Conservation (phyloP, 106 monocot species). For the Acorus gramineus region DNA sequence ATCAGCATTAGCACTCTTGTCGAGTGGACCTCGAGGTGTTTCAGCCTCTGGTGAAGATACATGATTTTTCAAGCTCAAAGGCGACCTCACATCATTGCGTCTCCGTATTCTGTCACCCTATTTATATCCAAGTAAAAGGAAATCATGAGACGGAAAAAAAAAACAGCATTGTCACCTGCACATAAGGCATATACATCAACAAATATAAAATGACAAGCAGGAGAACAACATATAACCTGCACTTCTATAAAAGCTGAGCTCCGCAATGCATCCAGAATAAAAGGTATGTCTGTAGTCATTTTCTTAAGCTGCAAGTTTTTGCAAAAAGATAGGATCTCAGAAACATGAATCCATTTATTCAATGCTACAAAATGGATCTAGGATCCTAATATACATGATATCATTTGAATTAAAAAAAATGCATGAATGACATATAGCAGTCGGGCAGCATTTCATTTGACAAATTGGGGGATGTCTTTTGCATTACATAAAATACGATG, state of each 20-base stretch:
- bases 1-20: no score
- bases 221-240: constrained; percentile 30
- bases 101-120: constrained; percentile 74
- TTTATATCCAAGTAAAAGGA: constrained; percentile 2
- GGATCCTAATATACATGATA: no score
- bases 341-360: no score
- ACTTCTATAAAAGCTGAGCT: constrained; percentile 64
- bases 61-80: constrained; percentile 7
- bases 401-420: no score
- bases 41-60: constrained; percentile 7
- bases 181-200: not conserved
- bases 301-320: constrained; percentile 48
- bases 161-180: not conserved
- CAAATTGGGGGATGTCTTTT: no score
- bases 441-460: no score
- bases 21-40: no score
- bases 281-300: constrained; percentile 57
- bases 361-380: no score
- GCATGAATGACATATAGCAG: no score
- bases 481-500: not conserved
- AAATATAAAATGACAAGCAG: no score
- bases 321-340: no score
- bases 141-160: not conserved
- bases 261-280: constrained; percentile 78
- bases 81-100: constrained; percentile 53